Base-by-base conservation (phyloP, 805 yeast genomes). In the Ogataea parapolymorpha region DNA sequence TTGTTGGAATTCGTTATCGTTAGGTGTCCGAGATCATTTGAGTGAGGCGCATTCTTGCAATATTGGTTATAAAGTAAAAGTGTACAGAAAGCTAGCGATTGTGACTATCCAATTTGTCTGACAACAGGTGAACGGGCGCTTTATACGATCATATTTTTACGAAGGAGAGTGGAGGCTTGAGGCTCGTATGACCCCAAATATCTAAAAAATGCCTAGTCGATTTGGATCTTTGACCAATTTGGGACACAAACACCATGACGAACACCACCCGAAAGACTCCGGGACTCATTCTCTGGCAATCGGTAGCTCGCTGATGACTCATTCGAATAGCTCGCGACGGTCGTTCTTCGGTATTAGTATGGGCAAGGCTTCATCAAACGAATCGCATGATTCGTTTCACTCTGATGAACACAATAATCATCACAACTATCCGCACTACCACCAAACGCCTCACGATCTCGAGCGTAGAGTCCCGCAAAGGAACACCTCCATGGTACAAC, bases 401-500 rank as follows among this genome's bases (percentile, higher is more conserved):
- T 48, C 57, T 1, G 65, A 58, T 28, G 59, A 56, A n/a, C 56
- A 50, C 25, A 56, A 41, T 13, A 37, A 31, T 26, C 55, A 49
- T 25, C 57, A 41, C n/a, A 36, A 36, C 23, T 39, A 41, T 14
- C 42, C 37, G 41, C 46, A 25, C 6, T 43, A 45, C 24, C 54
- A 47, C 3, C 54, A 46, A 36, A 43, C 50, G 3, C 48, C 51
- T 2, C 54, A 50, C 15, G 37, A 45, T 5, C n/a, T 35, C 30
- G 45, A 37, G 6, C 39, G 43, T 2, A 25, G 37, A 14, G 31
- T 11, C 15, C 39, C 44, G 14, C 41, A 37, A 17, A 42, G 53
- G 38, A 45, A 45, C 22, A 52, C 55, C 6, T 79, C 87, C 17
- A 82, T 82, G 85, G 81, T 75, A 17, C 89, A 82, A 50, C 65